Percentiles rank a stretch among this genome's conserved stretches.
Conservation (phyloP, 306 rosid species). For the Lathyrus oleraceus region DNA sequence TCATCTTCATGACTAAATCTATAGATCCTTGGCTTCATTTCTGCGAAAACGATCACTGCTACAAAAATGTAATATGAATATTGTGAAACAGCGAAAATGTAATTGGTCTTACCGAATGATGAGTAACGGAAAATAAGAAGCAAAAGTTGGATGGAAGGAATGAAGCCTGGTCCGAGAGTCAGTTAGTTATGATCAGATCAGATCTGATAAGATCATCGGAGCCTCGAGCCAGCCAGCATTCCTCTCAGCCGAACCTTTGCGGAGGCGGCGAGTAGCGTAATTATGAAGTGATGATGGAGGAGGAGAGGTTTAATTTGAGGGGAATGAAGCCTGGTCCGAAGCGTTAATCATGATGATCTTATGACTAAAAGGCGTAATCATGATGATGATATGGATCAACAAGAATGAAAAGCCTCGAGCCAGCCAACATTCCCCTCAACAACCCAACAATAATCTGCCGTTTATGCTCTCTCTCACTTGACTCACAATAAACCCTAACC, state of each 20-base stretch:
- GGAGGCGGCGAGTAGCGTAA: no score
- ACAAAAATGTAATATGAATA: no score
- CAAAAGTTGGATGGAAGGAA: conserved; percentile 74
- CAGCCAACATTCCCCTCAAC: conserved; percentile 89
- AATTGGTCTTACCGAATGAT: conserved; percentile 28
- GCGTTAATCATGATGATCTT: no score
- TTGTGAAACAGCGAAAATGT: background rate
- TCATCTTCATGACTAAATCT: background rate
- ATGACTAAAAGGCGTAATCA: no score
- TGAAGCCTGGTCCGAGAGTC: conserved; percentile 97
- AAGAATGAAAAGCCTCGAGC: conserved; percentile 66
- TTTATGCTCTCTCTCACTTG: background rate
- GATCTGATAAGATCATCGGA: background rate
- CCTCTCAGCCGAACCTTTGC: conserved; percentile 76
- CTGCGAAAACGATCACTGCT: no score
- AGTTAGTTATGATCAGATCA: background rate
- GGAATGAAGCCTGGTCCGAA: conserved; percentile 97
- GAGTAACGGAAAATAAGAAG: background rate
- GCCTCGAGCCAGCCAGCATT: conserved; percentile 41
- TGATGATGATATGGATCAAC: no score
- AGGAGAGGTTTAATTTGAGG: conserved; percentile 42
- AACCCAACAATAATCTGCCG: conserved; percentile 24
- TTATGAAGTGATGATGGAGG: background rate
- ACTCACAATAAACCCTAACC: conserved; percentile 54
- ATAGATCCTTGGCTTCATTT: no score